Evolutionary conservation across 169 alveolate genomes (phyloP).

Genomic region (Plasmodium chabaudi): DNA sequence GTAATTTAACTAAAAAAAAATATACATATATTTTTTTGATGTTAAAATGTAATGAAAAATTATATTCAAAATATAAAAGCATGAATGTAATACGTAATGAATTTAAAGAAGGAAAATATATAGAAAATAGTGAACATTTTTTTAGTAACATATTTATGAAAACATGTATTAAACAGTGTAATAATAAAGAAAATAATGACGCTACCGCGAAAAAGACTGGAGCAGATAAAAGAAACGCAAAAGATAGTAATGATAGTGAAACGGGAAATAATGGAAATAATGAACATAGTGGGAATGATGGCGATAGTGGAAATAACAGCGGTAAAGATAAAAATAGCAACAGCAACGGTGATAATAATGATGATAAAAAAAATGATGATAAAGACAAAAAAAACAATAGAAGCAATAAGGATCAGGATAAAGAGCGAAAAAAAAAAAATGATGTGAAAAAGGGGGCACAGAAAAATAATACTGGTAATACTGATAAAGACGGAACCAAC

Average conservation of each 20-base stretch:
- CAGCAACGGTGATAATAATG: background rate
- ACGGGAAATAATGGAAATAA: background rate
- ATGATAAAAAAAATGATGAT: background rate
- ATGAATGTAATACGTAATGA: constrained; percentile 5
- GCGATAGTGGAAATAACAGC: background rate
- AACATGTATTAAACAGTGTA: constrained; percentile 5
- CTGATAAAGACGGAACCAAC: constrained; percentile 9
- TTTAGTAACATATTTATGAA: constrained; percentile 2
- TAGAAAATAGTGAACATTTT: background rate
- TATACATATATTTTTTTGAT: constrained; percentile 1
- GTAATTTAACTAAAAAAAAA: constrained; percentile 21
- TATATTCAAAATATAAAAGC: constrained; percentile 3
- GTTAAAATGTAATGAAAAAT: constrained; percentile 8
- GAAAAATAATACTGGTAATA: constrained; percentile 10
- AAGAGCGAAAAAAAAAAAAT: constrained; percentile 3
- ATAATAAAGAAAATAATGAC: background rate
- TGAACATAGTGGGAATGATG: background rate
- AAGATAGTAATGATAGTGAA: background rate
- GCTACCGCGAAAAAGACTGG: background rate
- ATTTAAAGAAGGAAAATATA: background rate
- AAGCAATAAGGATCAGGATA: background rate
- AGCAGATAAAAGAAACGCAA: background rate
- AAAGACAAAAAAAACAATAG: constrained; percentile 7
- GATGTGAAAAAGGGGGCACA: constrained; percentile 8
- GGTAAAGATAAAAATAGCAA: background rate